phyloP scores from a whole-genome alignment of 2,329 filamentous ascomycete genomes.

The Colletotrichum sp. region DNA sequence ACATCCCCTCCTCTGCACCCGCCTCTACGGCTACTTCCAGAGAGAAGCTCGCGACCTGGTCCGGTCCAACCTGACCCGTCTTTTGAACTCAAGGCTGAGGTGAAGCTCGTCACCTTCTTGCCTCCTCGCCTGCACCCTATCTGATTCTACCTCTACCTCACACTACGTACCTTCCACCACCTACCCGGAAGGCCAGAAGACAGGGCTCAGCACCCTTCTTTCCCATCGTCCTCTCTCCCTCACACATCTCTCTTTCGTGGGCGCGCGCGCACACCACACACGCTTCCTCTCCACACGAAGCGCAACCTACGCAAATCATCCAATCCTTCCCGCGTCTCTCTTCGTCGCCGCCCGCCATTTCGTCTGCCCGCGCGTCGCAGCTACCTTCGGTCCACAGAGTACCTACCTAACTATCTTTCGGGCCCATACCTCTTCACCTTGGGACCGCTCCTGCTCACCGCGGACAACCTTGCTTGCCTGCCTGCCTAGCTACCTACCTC shows the following conservation, averaged over 20 bases:
- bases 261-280: neutral
- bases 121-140: neutral
- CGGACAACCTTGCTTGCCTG: neutral
- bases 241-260: neutral
- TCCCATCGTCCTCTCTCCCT: neutral
- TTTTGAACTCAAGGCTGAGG: neutral
- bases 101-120: neutral
- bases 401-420: neutral
- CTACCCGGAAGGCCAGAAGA: neutral
- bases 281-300: neutral
- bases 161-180: neutral
- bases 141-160: neutral
- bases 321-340: neutral
- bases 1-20: neutral
- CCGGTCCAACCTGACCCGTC: neutral
- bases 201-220: neutral
- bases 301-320: neutral
- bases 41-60: neutral
- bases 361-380: neutral
- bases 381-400: neutral
- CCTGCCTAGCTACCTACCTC: neutral
- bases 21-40: neutral
- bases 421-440: neutral
- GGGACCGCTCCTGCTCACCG: neutral
- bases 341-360: neutral